Base-by-base conservation (phyloP, 2,329 filamentous ascomycete genomes). In the Xylaria sp. region DNA sequence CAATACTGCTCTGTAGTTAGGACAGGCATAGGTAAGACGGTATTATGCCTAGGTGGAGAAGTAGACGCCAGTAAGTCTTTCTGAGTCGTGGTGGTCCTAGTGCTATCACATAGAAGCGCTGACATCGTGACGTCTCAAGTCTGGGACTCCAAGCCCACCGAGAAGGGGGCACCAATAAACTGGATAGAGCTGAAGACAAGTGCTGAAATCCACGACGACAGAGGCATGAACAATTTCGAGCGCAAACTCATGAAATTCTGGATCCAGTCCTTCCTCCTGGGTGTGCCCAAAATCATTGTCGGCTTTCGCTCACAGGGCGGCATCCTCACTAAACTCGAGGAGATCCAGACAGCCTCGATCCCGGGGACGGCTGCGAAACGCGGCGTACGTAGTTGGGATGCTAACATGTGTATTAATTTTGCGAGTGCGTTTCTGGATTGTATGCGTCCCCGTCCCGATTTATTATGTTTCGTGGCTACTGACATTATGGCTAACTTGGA, bases 171-270 rank as follows among this genome's bases (percentile, higher is more conserved):
- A n/a, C 88, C 91, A 0, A 91, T 93, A 70, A 93, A 95, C 74
- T 99, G 94, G 92, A 90, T 98, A 36, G 96, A 99, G 79, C 86
- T 99, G 65, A 99, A 99, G 78, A 99, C 96, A 0, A 88, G 89
- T n/a, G 90, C 87, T 45, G 89, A 91, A 70, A 89, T 95, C 56
- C 84, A 84, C 58, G 86, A 86, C 67, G 85, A 90, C 1, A 85
- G 88, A 53, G 92, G 96, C 74, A 84, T 89, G 75, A 80, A 90
- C 22, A 91, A 89, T 69, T 97, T 95, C 77, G 92, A 97, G 79
- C 88, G 92, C 55, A 98, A 98, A 78, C 85, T 98, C 61, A 87
- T 97, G 79, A 96, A 96, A 75, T 97, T 95, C 81, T 99, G 96
- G 96, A 93, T 95, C 15, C 96, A 98, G 79, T 97, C 92, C 0